phyloP scores from a whole-genome alignment of 805 yeast species.

The Sporopachydermia lactativora region DNA sequence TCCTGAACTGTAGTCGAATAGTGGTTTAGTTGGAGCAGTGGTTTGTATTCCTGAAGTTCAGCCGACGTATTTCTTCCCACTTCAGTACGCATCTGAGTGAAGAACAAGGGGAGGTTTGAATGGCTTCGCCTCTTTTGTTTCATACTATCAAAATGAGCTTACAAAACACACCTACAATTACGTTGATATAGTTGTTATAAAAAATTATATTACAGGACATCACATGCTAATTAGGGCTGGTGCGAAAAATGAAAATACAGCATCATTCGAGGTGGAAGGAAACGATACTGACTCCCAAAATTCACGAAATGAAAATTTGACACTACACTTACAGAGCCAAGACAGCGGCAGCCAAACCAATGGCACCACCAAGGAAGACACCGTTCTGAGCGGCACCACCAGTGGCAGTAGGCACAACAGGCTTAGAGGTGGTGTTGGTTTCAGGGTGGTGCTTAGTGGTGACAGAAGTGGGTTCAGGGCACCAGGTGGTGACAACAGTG shows the following conservation, averaged over 20 bases:
- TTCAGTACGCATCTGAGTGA: too few species aligned
- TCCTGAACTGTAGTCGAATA: too few species aligned
- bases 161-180: too few species aligned
- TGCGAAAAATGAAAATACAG: neutral
- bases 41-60: too few species aligned
- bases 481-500: conserved; percentile 1
- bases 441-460: too few species aligned
- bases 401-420: neutral
- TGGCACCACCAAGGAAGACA: conserved; percentile 1
- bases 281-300: too few species aligned
- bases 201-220: conserved; percentile 1
- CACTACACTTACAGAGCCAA: conserved; percentile 1
- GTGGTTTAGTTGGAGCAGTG: too few species aligned
- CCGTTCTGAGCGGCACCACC: conserved; percentile 2
- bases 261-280: neutral
- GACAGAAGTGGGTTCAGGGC: neutral
- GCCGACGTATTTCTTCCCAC: too few species aligned
- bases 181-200: too few species aligned
- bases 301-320: neutral
- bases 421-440: neutral
- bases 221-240: neutral
- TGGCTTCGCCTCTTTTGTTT: too few species aligned
- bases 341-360: conserved; percentile 1
- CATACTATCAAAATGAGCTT: too few species aligned
- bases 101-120: too few species aligned